Conservation (phyloP, 108 stramenopile species). For the Ochromonas danica region DNA sequence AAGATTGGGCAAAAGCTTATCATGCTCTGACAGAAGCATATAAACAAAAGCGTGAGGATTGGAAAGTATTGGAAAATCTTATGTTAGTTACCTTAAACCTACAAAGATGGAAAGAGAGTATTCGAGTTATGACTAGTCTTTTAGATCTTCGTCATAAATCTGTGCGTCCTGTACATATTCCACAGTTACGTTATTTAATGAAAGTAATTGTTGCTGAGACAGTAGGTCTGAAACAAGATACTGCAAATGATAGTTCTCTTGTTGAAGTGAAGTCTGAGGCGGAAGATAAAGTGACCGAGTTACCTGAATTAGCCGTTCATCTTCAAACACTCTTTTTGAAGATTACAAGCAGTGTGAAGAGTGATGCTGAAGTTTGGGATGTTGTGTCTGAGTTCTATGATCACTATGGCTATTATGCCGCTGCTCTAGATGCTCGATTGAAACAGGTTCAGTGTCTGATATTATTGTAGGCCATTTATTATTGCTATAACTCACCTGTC, state of each 20-base stretch:
- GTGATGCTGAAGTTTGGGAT: slow-evolving; percentile 20
- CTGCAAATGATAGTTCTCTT: background rate
- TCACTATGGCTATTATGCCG: background rate
- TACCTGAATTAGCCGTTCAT: background rate
- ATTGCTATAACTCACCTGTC: no score
- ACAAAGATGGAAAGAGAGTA: background rate
- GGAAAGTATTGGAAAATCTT: slow-evolving; percentile 41
- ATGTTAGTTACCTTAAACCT: background rate
- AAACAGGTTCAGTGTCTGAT: no score
- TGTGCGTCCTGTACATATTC: background rate
- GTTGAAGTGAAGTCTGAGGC: background rate
- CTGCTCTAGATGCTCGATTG: background rate
- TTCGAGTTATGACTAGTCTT: background rate
- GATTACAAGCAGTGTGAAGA: slow-evolving; percentile 21
- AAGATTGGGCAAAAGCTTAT: slow-evolving; percentile 26
- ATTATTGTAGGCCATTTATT: no score
- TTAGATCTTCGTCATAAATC: background rate
- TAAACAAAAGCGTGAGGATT: slow-evolving; percentile 35
- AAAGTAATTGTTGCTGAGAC: background rate
- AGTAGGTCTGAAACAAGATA: background rate
- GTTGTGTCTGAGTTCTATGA: background rate
- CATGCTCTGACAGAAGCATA: slow-evolving; percentile 38
- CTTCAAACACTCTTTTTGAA: background rate
- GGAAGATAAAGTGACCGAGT: background rate
- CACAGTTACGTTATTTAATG: background rate